Evolutionary conservation across 176 grass and related monocot species (phyloP).

Genomic region (Puccinellia tenuiflora): DNA sequence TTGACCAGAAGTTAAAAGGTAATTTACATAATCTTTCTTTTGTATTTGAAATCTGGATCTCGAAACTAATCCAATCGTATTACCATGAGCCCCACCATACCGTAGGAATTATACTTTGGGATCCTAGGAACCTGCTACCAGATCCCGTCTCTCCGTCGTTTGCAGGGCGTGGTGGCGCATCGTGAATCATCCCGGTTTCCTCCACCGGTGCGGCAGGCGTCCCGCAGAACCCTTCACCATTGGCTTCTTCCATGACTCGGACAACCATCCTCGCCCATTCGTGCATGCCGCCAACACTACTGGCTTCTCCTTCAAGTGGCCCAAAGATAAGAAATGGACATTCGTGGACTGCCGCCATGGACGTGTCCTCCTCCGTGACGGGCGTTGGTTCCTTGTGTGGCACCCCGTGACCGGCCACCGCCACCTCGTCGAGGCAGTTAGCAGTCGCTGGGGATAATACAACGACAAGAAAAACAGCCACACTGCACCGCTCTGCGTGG

Average conservation of each 20-base stretch:
- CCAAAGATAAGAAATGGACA: neutral
- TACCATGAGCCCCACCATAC: neutral
- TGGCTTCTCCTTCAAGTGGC: neutral
- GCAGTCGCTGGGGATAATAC: neutral
- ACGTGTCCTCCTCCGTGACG: neutral
- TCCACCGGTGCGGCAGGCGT: too few species aligned
- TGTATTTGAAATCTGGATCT: neutral
- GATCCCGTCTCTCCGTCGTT: neutral
- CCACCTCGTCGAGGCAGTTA: neutral
- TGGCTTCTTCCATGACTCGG: neutral
- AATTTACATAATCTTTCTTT: neutral
- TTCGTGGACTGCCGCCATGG: neutral
- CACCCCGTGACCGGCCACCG: neutral
- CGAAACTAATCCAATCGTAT: neutral
- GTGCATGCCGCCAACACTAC: neutral
- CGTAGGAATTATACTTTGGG: neutral
- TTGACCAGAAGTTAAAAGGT: neutral
- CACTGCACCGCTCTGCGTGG: neutral
- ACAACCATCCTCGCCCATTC: neutral
- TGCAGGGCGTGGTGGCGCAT: neutral
- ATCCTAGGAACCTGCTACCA: neutral
- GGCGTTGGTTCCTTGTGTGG: neutral
- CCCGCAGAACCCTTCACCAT: neutral
- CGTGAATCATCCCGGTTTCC: neutral
- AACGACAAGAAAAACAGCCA: neutral